Evolutionary conservation across 805 yeast species (phyloP).

Genomic region (Zygosaccharomyces bailii): DNA sequence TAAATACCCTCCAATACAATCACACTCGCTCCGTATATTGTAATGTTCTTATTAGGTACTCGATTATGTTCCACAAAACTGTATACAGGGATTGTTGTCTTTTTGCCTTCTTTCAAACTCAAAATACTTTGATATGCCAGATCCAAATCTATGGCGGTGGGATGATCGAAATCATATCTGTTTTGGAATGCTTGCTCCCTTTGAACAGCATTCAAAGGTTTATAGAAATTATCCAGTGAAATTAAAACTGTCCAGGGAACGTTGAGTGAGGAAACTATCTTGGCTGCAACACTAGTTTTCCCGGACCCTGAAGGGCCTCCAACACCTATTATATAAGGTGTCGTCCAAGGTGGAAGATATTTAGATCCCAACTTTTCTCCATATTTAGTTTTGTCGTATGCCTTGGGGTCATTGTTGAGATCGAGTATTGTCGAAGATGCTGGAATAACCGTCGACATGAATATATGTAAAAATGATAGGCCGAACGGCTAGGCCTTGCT

Average conservation of each 20-base stretch:
- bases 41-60: conserved; percentile 60
- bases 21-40: conserved; percentile 91
- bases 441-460: conserved; percentile 1
- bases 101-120: conserved; percentile 66
- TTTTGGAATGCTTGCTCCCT: conserved; percentile 60
- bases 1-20: conserved; percentile 90
- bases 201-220: conserved; percentile 62
- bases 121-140: conserved; percentile 58
- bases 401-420: neutral
- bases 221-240: conserved; percentile 88
- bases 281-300: conserved; percentile 85
- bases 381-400: neutral
- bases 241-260: conserved; percentile 93
- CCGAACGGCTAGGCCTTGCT: neutral
- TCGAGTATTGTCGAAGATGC: neutral
- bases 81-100: conserved; percentile 63
- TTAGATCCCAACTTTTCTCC: conserved; percentile 9
- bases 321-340: conserved; percentile 81
- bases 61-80: conserved; percentile 62
- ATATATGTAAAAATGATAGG: neutral
- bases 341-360: conserved; percentile 83
- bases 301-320: conserved; percentile 91
- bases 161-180: conserved; percentile 83
- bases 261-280: conserved; percentile 69
- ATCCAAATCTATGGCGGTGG: conserved; percentile 80